Base-by-base conservation (phyloP, 805 yeast species). In the Wickerhamiella hasegawae region DNA sequence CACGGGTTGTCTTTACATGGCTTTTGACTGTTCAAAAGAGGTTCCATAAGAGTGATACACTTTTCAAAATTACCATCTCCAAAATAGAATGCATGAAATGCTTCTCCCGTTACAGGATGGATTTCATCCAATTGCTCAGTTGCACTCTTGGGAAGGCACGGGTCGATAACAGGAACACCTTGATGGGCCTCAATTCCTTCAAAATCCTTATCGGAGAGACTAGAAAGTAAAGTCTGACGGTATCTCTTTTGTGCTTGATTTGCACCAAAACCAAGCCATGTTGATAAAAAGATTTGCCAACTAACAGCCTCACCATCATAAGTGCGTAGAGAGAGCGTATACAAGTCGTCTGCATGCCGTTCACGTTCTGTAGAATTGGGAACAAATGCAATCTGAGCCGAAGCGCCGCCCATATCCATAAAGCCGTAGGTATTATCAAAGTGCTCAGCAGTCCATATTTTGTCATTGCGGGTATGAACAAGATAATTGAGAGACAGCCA, bases 371-470 rank as follows among this genome's bases (percentile, higher is more conserved):
- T 61, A 3, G 48, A 42, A 28, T 67, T 65, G 0, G 96, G 96
- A 6, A 80, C 84, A 65, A 85, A 90, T 6, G 97, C 94, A 17
- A 90, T 71, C 52, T 90, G 98, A 0, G 95, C 83, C 2, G 95
- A 83, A 0, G 98, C 98, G 11, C 98, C 98, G 12, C 98, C 98
- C 98, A 90, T 90, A 55, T 90, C 98, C 87, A 90, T 78, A 47
- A 90, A 87, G 4, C 98, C 98, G 44, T 69, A 76, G 0, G 94
- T 52, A 14, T 26, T 19, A 17, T 36, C 36, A 5, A 45, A 42
- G 10, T 40, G 40, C 31, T 31, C 20, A 3, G 43, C 48, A 3
- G 58, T 35, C 48, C 52, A 51, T 10, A 33, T 38, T 5, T 34
- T 10, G n/a, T 45, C 60, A 40, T 69, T 69, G 1, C 80, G 77